Base-by-base conservation (phyloP, 2,329 filamentous ascomycete species). In the Escovopsis weberi region DNA sequence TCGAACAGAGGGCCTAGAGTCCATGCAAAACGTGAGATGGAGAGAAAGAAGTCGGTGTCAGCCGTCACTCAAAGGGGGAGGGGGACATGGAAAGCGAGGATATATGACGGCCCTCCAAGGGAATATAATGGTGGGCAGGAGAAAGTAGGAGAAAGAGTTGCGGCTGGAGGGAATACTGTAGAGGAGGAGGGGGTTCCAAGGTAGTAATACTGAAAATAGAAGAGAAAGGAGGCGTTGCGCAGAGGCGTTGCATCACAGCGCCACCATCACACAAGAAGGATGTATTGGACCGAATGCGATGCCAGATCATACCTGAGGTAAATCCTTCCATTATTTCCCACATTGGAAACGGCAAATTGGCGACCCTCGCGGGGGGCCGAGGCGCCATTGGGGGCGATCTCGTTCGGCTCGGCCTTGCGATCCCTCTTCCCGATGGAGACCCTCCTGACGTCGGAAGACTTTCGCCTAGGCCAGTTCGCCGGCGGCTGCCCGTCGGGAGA, bases 251-350 rank as follows among this genome's bases (percentile, higher is more conserved):
- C 8, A 18, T 30, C 18, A 37, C 39, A 38, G 37, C 36, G 28
- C 38, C 9, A 30, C 18, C 23, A 33, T 9, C 37, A 11, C 23
- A 37, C n/a, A 19, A 23, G 28, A 33, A 34, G 10, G 26, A 32
- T 32, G 8, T 11, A 32, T 12, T 6, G 38, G 38, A 26, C 7
- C 12, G 15, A 15, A 23, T 12, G 6, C 6, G 10, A 35, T 11
- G 8, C 33, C 28, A 30, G 7, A 28, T 46, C 74, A 56, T 76
- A 88, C 82, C 82, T 83, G 51, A 89, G 59, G 60, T 86, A 89
- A 60, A 89, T 85, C 57, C 80, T 78, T 34, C 84, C 84, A 61
- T 87, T 86, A 57, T 86, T 84, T 23, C 83, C 83, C 46, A 89
- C 83, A 59, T 87, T 88, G 40, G 80, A 78, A 43, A 89, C 84